Conservation (phyloP, 139 green algal species). For the Axilococcus clingmanii region DNA sequence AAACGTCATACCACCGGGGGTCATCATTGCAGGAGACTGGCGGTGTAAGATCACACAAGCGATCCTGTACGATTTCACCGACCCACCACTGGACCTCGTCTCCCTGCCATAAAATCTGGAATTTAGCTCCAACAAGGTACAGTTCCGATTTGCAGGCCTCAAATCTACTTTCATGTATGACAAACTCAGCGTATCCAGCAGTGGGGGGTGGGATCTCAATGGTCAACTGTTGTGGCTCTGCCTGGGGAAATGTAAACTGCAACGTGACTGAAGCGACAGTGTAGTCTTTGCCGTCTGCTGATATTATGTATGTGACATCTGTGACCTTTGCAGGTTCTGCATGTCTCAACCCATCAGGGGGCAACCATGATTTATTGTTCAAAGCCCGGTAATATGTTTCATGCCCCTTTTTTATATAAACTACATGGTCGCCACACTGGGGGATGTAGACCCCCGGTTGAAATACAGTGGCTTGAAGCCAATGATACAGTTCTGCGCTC, state of each 20-base stretch:
- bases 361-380: conserved; percentile 16
- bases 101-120: no score
- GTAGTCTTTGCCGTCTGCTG: conserved; percentile 14
- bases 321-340: conserved; percentile 41
- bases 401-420: conserved; percentile 57
- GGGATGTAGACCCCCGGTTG: conserved; percentile 41
- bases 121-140: no score
- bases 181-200: conserved; percentile 43
- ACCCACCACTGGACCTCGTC: no score
- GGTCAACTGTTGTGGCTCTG: conserved; percentile 27
- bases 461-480: conserved; percentile 25
- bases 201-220: conserved; percentile 40
- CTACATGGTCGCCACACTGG: conserved; percentile 53
- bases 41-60: background rate
- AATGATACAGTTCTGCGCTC: conserved; percentile 25
- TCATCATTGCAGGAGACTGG: background rate
- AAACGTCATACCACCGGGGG: background rate
- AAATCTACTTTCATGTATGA: conserved; percentile 37
- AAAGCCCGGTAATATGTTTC: conserved; percentile 9
- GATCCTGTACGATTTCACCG: no score
- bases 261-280: conserved; percentile 16
- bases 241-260: no score
- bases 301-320: conserved; percentile 38
- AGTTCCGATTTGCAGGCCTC: no score
- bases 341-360: conserved; percentile 22